A percentile compares a stretch with the other conserved stretches of the same genome.
Conservation (phyloP, 2,329 filamentous ascomycete species). For the Cladosporium sp. region DNA sequence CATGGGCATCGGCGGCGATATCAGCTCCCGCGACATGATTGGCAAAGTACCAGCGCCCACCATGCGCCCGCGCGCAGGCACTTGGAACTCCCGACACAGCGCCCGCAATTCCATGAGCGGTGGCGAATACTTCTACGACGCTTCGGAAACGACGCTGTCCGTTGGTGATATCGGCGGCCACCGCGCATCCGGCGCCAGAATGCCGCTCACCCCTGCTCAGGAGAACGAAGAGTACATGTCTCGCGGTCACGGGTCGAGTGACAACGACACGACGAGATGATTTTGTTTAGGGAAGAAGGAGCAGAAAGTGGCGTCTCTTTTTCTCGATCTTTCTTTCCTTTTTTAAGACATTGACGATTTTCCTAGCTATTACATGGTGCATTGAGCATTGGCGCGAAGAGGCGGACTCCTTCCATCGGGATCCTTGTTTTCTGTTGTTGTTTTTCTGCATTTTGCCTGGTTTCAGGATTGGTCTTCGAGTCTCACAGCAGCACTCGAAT, state of each 20-base stretch:
- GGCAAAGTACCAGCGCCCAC: constrained; percentile 36
- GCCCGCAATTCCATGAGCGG: constrained; percentile 20
- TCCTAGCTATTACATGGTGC: not conserved
- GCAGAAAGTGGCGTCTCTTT: not conserved
- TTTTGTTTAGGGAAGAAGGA: not conserved
- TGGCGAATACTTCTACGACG: constrained; percentile 9
- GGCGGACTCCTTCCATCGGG: not conserved
- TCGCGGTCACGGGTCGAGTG: not conserved
- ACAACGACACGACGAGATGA: not conserved
- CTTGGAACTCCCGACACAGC: constrained; percentile 29
- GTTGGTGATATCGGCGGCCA: constrained; percentile 3
- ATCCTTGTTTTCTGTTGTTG: not conserved
- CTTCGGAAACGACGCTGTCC: constrained; percentile 18
- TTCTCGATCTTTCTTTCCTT: not conserved
- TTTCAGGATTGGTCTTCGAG: not conserved
- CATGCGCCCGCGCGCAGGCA: constrained; percentile 38
- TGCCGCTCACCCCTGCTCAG: constrained; percentile 26
- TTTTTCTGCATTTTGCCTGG: not conserved
- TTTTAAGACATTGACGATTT: not conserved
- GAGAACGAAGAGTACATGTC: constrained; percentile 25
- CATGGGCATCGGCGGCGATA: constrained; percentile 33
- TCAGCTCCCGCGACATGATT: constrained; percentile 35
- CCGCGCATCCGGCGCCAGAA: constrained; percentile 4
- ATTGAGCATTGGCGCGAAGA: not conserved
- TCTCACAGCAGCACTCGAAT: not conserved